These are phyloP conservation scores for Pontederia crassipes DNA, from an alignment of 176 grass and related monocot genomes.

Conservation along the genomic window DNA sequence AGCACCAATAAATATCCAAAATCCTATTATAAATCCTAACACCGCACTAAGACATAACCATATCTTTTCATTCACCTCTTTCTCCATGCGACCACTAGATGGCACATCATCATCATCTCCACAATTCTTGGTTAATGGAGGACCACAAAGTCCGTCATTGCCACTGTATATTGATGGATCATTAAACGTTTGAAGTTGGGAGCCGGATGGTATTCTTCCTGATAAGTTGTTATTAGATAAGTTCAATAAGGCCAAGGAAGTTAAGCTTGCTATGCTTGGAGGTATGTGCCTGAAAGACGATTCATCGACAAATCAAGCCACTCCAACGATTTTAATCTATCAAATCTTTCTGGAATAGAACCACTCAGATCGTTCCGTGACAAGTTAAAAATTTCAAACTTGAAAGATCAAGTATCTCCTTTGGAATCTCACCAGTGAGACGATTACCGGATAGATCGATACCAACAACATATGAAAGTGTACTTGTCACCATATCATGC, in stretches of 20 bases:
- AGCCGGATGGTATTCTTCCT: not conserved
- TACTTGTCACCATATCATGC: too few species aligned
- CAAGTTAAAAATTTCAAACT: not conserved
- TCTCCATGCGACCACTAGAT: too few species aligned
- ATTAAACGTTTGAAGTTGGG: constrained; percentile 2
- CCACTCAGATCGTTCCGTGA: not conserved
- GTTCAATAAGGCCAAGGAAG: not conserved
- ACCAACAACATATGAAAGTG: not conserved
- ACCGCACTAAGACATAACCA: too few species aligned
- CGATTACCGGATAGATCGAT: not conserved
- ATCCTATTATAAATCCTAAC: too few species aligned
- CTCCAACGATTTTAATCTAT: constrained; percentile 10
- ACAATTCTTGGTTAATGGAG: constrained; percentile 4
- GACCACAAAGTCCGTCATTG: constrained; percentile 16
- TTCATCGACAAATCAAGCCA: constrained; percentile 12
- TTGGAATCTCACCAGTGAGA: constrained; percentile 9
- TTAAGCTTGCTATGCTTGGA: not conserved
- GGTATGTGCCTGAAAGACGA: constrained; percentile 3
- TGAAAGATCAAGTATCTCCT: not conserved
- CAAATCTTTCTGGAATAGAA: constrained; percentile 5
- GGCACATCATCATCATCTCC: not conserved
- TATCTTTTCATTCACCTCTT: too few species aligned
- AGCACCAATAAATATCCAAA: too few species aligned
- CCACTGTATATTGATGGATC: constrained; percentile 9
- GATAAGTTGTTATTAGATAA: constrained; percentile 2